Conservation (phyloP, 1,284 basidiomycete genomes). For the Moesziomyces parantarcticus region DNA sequence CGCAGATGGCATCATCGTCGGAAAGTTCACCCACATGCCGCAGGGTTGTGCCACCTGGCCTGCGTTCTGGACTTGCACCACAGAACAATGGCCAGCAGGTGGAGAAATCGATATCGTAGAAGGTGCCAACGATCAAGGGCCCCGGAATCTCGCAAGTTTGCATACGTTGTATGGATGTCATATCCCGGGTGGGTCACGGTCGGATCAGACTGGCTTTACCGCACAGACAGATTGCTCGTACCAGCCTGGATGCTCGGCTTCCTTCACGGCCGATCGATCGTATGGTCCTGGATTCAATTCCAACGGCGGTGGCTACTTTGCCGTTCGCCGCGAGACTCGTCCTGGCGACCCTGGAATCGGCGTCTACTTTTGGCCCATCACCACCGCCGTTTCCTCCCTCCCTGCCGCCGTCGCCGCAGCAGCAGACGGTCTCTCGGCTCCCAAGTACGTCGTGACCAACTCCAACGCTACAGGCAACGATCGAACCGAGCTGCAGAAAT, state of each 20-base stretch:
- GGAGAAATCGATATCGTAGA: slow-evolving; percentile 61
- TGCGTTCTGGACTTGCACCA: slow-evolving; percentile 59
- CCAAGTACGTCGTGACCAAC: slow-evolving; percentile 38
- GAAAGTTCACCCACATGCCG: slow-evolving; percentile 44
- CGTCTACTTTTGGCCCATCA: slow-evolving; percentile 57
- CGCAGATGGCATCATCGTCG: slow-evolving; percentile 48
- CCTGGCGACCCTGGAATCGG: slow-evolving; percentile 45
- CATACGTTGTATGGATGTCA: slow-evolving; percentile 48
- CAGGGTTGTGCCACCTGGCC: slow-evolving; percentile 61
- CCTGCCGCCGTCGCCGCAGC: slow-evolving; percentile 35
- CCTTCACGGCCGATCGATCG: slow-evolving; percentile 26
- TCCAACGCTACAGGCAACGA: slow-evolving; percentile 44
- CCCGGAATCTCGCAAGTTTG: slow-evolving; percentile 47
- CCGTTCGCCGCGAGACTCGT: slow-evolving; percentile 48
- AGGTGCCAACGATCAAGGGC: slow-evolving; percentile 54
- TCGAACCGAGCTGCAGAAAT: slow-evolving; percentile 28
- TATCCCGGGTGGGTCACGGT: slow-evolving; percentile 19
- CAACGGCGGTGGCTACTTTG: slow-evolving; percentile 58
- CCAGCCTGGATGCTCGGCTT: slow-evolving; percentile 56
- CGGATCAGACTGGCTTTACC: slow-evolving; percentile 32
- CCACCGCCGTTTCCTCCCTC: slow-evolving; percentile 11
- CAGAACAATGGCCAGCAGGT: slow-evolving; percentile 45
- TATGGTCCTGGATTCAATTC: slow-evolving; percentile 51
- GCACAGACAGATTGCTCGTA: slow-evolving; percentile 43
- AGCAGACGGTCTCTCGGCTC: slow-evolving; percentile 35